Evolutionary conservation across 495 filamentous ascomycete species (phyloP).

Genomic region (Talaromyces liani): DNA sequence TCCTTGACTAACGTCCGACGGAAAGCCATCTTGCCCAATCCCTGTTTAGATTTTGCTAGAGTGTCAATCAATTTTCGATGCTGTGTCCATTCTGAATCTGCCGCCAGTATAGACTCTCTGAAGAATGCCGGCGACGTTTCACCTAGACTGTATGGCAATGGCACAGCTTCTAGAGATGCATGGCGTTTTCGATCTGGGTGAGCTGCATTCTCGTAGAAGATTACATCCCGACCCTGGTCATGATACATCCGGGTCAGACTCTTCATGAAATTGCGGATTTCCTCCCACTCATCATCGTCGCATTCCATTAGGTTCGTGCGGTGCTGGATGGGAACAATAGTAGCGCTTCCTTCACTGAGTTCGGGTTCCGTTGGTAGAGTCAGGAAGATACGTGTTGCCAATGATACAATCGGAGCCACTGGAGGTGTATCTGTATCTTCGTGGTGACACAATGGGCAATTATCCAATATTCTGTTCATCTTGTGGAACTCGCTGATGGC

Average conservation of each 20-base stretch:
- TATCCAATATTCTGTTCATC: constrained; percentile 81
- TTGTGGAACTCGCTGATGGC: constrained; percentile 85
- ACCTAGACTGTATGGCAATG: constrained; percentile 78
- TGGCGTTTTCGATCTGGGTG: constrained; percentile 70
- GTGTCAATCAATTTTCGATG: constrained; percentile 94
- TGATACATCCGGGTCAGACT: constrained; percentile 87
- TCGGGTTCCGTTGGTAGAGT: constrained; percentile 89
- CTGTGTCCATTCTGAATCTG: constrained; percentile 91
- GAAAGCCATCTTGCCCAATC: constrained; percentile 76
- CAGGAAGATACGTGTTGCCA: constrained; percentile 80
- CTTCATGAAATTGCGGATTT: constrained; percentile 99
- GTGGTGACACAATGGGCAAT: constrained; percentile 86
- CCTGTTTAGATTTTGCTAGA: constrained; percentile 56
- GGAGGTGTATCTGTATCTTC: constrained; percentile 80
- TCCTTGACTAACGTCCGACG: constrained; percentile 80
- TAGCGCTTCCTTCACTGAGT: constrained; percentile 70
- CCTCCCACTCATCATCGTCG: constrained; percentile 99
- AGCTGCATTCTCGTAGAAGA: constrained; percentile 97
- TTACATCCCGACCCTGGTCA: constrained; percentile 78
- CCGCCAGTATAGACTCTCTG: constrained; percentile 80
- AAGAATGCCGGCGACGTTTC: constrained; percentile 93
- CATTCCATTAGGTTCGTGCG: constrained; percentile 88
- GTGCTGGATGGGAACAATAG: constrained; percentile 87
- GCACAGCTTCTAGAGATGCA: constrained; percentile 78
- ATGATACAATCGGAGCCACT: constrained; percentile 80